Evolutionary conservation across 495 filamentous ascomycete genomes (phyloP), one percentile per base, ranked within the genome.

Genomic region (Penicillium arizonense): DNA sequence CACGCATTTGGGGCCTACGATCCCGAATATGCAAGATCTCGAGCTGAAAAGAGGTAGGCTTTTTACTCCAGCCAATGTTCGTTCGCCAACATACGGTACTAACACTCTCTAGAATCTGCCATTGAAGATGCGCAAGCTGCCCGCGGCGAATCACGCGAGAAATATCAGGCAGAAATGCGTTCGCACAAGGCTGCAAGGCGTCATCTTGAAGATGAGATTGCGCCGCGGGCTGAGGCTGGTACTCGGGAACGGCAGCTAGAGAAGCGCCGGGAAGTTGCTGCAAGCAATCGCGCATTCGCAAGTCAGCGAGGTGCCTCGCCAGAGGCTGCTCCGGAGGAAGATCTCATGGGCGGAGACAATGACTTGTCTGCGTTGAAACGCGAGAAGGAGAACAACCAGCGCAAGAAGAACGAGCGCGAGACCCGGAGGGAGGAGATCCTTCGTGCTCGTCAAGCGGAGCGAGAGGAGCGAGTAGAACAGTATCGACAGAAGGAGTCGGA

Each of bases 231-330:
- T 0, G 91, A 93, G 43, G 71, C 93, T 0, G 91, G 93, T 1
- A 91, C 90, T 3, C 83, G 85, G 23, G 94, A 96, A 68, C 83
- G 93, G 8, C 82, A 83, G 48, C 77, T 98, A 4, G 93, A 98
- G 76, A 96, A 96, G 76, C 85, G 85, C 42, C 73, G 72, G 10
- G 84, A 87, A 49, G 69, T 63, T 5, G 75, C 82, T 1, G 75
- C 71, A 5, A 62, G 76, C 0, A 80, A 80, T 46, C 70, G 71
- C 3, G 59, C 68, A 3, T 81, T 82, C 50, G 79, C 79, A 4
- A 61, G 69, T n/a, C 55, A 57, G 5, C 64, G 75, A 4, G 75
- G 72, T 12, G 72, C 55, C 3, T 76, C 73, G 3, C 75, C 75
- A 3, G 74, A 75, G 8, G 71, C 56, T 7, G 71, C 67, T 21